Conservation (phyloP, 371 early-diverging fungal species). For the Catenaria anguillulae region DNA sequence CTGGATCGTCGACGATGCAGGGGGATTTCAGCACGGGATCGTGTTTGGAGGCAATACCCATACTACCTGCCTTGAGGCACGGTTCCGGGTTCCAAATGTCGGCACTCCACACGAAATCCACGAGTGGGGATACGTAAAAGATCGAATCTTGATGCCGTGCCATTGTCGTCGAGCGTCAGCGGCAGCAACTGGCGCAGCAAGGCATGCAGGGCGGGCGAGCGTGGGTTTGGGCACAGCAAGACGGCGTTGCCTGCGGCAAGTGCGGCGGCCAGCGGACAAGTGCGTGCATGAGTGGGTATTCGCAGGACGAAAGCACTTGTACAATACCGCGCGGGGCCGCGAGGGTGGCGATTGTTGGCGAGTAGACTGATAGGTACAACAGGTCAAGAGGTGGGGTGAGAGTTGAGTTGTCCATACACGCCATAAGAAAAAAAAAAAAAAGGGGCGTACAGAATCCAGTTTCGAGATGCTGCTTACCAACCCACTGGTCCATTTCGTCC, state of each 20-base stretch:
- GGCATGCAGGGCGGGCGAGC: neutral
- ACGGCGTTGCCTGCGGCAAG: neutral
- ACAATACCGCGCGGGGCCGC: neutral
- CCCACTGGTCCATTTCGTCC: neutral
- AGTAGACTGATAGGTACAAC: neutral
- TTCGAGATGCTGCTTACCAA: neutral
- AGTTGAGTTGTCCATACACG: no score
- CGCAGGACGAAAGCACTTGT: neutral
- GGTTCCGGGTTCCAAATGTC: constrained; percentile 2
- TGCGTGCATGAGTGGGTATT: constrained; percentile 2
- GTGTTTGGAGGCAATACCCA: neutral
- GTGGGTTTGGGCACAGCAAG: neutral
- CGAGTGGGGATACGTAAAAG: neutral
- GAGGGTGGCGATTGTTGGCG: neutral
- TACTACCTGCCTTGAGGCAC: neutral
- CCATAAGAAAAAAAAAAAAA: neutral
- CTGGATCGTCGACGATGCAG: neutral
- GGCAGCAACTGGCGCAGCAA: neutral
- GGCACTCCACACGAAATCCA: constrained; percentile 1
- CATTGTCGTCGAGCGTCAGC: neutral
- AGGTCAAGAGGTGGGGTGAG: no score
- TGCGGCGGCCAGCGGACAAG: neutral
- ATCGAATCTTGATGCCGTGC: neutral
- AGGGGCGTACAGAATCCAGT: neutral
- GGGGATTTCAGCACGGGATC: neutral